phyloP scores from a whole-genome alignment of 2,329 filamentous ascomycete genomes.

The Exophiala spinifera region DNA sequence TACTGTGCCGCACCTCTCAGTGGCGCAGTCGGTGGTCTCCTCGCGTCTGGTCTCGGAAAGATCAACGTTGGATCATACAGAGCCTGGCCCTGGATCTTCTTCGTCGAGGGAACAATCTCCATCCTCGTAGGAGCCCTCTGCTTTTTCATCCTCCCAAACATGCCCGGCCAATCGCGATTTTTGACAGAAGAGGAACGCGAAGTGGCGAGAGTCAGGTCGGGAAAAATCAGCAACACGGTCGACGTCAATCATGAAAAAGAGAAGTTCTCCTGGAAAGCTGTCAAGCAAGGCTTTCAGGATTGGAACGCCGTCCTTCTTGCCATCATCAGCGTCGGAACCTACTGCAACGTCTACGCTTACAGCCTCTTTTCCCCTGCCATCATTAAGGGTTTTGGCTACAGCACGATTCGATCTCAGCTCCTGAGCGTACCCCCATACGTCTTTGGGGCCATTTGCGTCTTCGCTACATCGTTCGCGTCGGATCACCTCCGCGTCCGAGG shows the following conservation, averaged over 20 bases:
- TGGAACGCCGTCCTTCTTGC: too few species aligned
- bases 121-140: not conserved
- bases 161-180: not conserved
- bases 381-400: conserved; percentile 44
- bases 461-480: too few species aligned
- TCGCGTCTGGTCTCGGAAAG: conserved; percentile 52
- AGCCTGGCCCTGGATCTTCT: conserved; percentile 44
- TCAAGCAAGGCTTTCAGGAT: too few species aligned
- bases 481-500: too few species aligned
- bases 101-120: conserved; percentile 6
- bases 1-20: conserved; percentile 66
- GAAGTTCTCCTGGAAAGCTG: too few species aligned
- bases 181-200: not conserved
- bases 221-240: too few species aligned
- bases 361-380: conserved; percentile 46
- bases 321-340: too few species aligned
- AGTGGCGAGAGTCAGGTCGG: too few species aligned
- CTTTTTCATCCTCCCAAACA: conserved; percentile 4
- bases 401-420: conserved; percentile 42
- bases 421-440: too few species aligned
- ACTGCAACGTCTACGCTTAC: too few species aligned
- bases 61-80: conserved; percentile 8
- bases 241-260: too few species aligned
- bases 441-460: too few species aligned
- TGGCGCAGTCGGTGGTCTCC: conserved; percentile 58